Conservation (phyloP, 345 rosid species). For the Camelina laxa region DNA sequence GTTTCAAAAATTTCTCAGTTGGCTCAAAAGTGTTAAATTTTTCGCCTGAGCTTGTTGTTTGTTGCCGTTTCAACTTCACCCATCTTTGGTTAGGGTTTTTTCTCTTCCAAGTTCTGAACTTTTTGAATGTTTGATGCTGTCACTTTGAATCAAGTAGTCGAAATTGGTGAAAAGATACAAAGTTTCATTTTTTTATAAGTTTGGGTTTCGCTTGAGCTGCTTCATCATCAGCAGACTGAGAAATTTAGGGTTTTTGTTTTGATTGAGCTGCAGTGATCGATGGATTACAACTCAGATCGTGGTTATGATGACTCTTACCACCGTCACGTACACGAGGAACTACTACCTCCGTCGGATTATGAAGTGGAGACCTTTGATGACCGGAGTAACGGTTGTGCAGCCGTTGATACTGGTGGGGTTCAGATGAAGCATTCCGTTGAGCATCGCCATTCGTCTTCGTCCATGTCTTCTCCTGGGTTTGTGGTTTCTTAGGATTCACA, state of each 20-base stretch:
- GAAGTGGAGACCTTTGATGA: conserved; percentile 35
- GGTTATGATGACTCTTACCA: conserved; percentile 32
- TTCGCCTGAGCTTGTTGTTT: conserved; percentile 32
- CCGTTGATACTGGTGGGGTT: conserved; percentile 36
- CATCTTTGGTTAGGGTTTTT: conserved; percentile 34
- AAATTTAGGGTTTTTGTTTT: conserved; percentile 29
- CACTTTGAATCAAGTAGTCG: background rate
- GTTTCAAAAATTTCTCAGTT: conserved; percentile 13
- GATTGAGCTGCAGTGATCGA: conserved; percentile 34
- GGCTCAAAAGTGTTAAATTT: background rate
- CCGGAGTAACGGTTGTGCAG: conserved; percentile 28
- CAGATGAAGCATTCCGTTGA: conserved; percentile 41
- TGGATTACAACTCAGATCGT: conserved; percentile 44
- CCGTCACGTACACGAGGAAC: conserved; percentile 25
- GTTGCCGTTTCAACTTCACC: conserved; percentile 31
- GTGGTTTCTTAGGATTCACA: conserved; percentile 19
- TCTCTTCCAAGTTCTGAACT: conserved; percentile 18
- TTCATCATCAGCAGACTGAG: conserved; percentile 19
- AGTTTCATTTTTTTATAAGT: background rate
- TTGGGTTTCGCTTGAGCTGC: conserved; percentile 27
- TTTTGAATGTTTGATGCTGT: conserved; percentile 5
- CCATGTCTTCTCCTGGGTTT: conserved; percentile 47
- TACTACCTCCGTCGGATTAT: conserved; percentile 33
- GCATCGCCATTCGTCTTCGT: conserved; percentile 39
- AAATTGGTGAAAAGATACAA: conserved; percentile 7